Evolutionary conservation across 345 rosid species (phyloP).

Genomic region (Pseudoturritis turrita): DNA sequence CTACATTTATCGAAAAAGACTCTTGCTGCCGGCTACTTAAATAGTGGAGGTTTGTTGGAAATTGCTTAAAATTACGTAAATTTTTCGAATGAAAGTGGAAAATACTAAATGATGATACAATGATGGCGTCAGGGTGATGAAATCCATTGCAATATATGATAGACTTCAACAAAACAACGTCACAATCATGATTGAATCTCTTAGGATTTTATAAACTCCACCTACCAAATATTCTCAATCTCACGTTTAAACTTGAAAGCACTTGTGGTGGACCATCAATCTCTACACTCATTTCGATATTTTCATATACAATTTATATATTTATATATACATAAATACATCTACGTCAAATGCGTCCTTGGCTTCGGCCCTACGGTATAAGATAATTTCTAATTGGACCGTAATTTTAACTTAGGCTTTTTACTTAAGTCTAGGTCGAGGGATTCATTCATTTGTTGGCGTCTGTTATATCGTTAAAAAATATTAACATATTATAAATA

Average conservation of each 20-base stretch:
- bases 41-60: no score
- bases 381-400: no score
- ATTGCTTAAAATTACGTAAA: background rate
- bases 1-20: no score
- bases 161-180: constrained; percentile 10
- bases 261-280: constrained; percentile 22
- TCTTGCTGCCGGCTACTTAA: background rate
- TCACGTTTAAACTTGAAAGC: constrained; percentile 8
- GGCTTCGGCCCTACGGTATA: no score
- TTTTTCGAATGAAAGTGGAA: background rate
- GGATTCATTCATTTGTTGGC: no score
- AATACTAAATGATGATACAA: constrained; percentile 18
- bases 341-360: no score
- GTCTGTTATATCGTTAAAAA: no score
- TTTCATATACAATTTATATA: background rate
- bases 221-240: constrained; percentile 20
- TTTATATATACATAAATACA: no score
- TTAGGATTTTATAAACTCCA: constrained; percentile 13
- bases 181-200: constrained; percentile 17
- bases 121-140: constrained; percentile 27
- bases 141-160: background rate
- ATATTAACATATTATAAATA: no score
- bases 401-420: no score
- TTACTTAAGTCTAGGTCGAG: no score
- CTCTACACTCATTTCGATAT: background rate